phyloP scores from a whole-genome alignment of 164 flowering plant species.

The Liriodendron chinense region DNA sequence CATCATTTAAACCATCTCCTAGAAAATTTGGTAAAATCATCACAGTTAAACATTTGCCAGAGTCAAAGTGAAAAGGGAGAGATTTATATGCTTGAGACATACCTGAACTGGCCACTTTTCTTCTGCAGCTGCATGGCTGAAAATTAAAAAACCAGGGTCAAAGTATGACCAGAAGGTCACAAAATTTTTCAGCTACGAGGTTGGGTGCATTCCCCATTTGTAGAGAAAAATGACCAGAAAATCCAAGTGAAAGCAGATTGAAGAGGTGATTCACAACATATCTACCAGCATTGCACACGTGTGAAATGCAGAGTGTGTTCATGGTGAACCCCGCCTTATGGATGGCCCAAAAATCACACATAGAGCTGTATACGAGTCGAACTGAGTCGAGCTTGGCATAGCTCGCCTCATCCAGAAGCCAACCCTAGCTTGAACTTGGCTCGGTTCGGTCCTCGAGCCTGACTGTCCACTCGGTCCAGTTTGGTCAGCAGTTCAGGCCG shows the following conservation, averaged over 20 bases:
- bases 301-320: background rate
- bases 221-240: background rate
- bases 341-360: background rate
- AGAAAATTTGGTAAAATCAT: slow-evolving; percentile 7
- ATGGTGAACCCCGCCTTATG: background rate
- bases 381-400: too few species aligned
- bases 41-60: background rate
- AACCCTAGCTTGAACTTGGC: too few species aligned
- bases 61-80: background rate
- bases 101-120: slow-evolving; percentile 37
- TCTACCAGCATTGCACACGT: background rate
- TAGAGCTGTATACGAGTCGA: too few species aligned
- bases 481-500: too few species aligned
- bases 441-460: too few species aligned
- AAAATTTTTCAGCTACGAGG: background rate
- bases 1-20: slow-evolving; percentile 30
- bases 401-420: too few species aligned
- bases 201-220: background rate
- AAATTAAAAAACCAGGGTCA: slow-evolving; percentile 23
- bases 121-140: slow-evolving; percentile 49
- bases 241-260: background rate
- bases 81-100: background rate
- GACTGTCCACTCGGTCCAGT: too few species aligned
- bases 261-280: background rate
- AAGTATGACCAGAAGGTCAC: background rate